Base-by-base conservation (phyloP, 768 basidiomycete genomes). In the Steccherinum ochraceum region DNA sequence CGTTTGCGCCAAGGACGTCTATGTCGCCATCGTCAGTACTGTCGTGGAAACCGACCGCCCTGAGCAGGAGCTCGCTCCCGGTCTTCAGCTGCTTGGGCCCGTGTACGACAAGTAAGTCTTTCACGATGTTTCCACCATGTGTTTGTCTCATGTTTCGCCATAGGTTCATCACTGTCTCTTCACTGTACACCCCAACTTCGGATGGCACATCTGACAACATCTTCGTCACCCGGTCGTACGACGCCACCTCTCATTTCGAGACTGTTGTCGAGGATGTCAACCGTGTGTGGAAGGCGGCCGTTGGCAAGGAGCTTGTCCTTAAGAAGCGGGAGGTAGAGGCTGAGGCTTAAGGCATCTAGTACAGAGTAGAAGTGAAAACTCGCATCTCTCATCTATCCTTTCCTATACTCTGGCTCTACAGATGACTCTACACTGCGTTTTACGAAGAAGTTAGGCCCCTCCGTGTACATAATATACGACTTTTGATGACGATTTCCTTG, bases 181-280 rank as follows among this genome's bases (percentile, higher is more conserved):
- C 93, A 19, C 67, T 96, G 44, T 97, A 93, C 73, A 86, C 85
- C 23, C 93, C 96, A 5, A 93, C 93, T 3, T 77, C 88, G 43
- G 69, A 79, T 40, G 96, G 96, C 51, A 64, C 79, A 54, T 70
- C 73, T 42, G 94, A 99, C 74, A 89, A 92, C 66, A 90, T 99
- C 66, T 99, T 89, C 76, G 84, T 99, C 72, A 99, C 96, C 49
- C 87, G 87, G 50, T 96, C 93, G 13, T 99, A 98, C 70, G 96
- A 99, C 65, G 95, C 96, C 5, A 97, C 96, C 11, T 93, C 91
- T 24, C 96, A 99, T 72, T 98, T 99, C 67, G 96, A 99, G 77
- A 96, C 92, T 23, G 94, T 98, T 44, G 92, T 95, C 21, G 93
- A 97, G 47, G 95, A 99, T 53, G 96, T 99, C 30, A 86, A 88